Evolutionary conservation across 371 early-diverging fungal species (phyloP).

Genomic region (Circinella minor): DNA sequence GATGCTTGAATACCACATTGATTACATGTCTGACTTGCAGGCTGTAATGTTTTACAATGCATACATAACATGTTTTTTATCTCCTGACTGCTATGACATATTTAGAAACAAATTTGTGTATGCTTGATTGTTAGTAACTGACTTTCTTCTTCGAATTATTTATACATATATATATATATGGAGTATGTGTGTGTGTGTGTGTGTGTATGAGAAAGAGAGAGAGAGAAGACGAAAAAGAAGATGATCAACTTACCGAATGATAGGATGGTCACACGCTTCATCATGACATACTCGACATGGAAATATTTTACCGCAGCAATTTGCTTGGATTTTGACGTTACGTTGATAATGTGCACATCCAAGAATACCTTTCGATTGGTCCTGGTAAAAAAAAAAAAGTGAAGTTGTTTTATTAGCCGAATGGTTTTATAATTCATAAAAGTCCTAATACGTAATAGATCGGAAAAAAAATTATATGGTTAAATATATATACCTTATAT

Average conservation of each 20-base stretch:
- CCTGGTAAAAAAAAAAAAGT: constrained; percentile 21
- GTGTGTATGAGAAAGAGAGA: too few species aligned
- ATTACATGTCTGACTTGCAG: constrained; percentile 75
- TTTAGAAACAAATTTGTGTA: too few species aligned
- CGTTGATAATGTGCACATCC: constrained; percentile 97
- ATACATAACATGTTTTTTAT: constrained; percentile 93
- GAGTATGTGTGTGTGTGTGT: too few species aligned
- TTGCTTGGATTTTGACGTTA: constrained; percentile 83
- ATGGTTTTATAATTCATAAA: too few species aligned
- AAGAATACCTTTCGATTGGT: constrained; percentile 53
- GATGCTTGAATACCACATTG: constrained; percentile 71
- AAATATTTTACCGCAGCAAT: constrained; percentile 90
- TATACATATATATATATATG: too few species aligned
- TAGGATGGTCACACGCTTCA: constrained; percentile 81
- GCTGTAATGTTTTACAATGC: constrained; percentile 86
- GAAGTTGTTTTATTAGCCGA: background rate
- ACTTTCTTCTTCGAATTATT: too few species aligned
- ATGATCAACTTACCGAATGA: constrained; percentile 69
- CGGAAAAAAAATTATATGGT: too few species aligned
- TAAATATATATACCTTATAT: background rate
- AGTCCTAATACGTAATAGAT: too few species aligned
- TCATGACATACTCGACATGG: constrained; percentile 98
- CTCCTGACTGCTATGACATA: constrained; percentile 49
- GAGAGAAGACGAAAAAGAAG: background rate
- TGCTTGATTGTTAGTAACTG: too few species aligned